Base-by-base conservation (phyloP, 768 basidiomycete genomes). In the Hygrophoropsis aurantiaca region DNA sequence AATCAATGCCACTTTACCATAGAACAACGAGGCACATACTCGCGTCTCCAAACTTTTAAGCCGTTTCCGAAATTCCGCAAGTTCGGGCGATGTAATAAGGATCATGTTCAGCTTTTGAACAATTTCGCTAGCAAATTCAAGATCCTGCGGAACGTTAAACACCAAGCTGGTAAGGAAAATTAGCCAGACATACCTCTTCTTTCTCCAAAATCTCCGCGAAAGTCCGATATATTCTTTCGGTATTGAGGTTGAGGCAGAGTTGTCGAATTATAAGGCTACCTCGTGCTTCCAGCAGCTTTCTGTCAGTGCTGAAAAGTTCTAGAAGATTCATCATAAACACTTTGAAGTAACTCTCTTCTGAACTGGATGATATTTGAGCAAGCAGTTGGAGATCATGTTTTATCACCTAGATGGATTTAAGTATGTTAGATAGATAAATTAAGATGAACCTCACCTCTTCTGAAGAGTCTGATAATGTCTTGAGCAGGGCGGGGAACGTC, bases 121-220 rank as follows among this genome's bases (percentile, higher is more conserved):
- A 65, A 99, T 98, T 51, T 90, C 87, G 57, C 94, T 92, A 2
- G 95, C 94, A 65, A 98, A 98, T 64, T 98, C 97, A 34, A 98
- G 79, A 64, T 99, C 97, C 92, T 95, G n/a, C n/a, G n/a, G n/a
- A n/a, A n/a, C n/a, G n/a, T n/a, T n/a, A n/a, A n/a, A n/a, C n/a
- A n/a, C n/a, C n/a, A n/a, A n/a, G n/a, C n/a, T n/a, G 18, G 16
- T 30, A 16, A 38, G 23, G 44, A 46, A 15, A 21, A 4, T 44
- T 18, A 38, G 16, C 10, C 1, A 61, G n/a, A n/a, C 78, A 42
- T 52, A 93, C 94, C 72, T 98, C 97, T 71, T 99, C 97, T 64
- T 94, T 94, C 71, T 98, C 97, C 55, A 99, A 65, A 27, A 99
- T 94, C 71, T 98, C 97, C 0, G 97, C 95, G 61, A 97, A 92